Evolutionary conservation across 2,329 filamentous ascomycete species (phyloP).

Genomic region (Blastomyces silverae): DNA sequence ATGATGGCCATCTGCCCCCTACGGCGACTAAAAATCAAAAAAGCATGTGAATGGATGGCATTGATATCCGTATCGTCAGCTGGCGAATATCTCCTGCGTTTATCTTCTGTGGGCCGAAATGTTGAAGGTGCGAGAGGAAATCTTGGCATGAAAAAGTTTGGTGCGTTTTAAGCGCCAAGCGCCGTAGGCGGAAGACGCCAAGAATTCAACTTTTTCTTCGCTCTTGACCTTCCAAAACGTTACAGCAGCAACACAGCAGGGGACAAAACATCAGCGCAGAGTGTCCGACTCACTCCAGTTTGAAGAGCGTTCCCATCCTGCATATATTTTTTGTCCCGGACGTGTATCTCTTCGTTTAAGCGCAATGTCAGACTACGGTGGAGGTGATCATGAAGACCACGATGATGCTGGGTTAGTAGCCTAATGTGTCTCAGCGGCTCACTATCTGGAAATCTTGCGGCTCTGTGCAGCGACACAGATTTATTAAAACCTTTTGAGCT

Average conservation of each 20-base stretch:
- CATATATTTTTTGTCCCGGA: conserved; percentile 18
- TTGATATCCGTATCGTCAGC: not conserved
- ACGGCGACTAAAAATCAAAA: conserved; percentile 1
- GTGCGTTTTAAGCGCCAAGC: conserved; percentile 6
- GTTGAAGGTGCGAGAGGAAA: conserved; percentile 5
- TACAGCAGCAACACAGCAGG: not conserved
- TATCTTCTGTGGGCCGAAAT: not conserved
- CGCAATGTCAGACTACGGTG: conserved; percentile 67
- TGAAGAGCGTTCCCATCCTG: not conserved
- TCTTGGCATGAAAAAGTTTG: conserved; percentile 14
- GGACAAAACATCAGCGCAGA: not conserved
- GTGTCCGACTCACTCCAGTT: not conserved
- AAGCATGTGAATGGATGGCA: not conserved
- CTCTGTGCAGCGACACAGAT: not conserved
- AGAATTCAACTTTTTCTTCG: not conserved
- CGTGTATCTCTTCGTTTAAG: conserved; percentile 14
- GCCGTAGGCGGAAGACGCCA: conserved; percentile 1
- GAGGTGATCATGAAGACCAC: conserved; percentile 57
- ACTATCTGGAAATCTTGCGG: not conserved
- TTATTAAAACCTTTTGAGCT: not conserved
- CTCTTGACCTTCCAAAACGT: not conserved
- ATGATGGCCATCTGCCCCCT: conserved; percentile 24
- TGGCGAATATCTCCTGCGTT: not conserved
- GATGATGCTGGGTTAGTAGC: conserved; percentile 51
- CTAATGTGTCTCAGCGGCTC: not conserved